phyloP scores from a whole-genome alignment of 2,329 filamentous ascomycete species.

The Scorias spongiosa region DNA sequence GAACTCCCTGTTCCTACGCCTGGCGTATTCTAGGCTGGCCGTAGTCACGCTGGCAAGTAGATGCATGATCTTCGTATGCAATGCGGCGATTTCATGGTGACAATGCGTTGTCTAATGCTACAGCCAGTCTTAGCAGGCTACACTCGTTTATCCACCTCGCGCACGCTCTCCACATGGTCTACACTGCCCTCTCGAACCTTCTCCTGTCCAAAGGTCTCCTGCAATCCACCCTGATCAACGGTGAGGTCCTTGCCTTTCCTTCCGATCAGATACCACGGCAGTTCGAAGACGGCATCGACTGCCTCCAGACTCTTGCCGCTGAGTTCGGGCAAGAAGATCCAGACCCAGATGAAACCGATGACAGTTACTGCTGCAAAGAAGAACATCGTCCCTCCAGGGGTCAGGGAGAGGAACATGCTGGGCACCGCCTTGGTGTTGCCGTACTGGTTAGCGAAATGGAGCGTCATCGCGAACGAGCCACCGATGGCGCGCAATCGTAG shows the following conservation, averaged over 20 bases:
- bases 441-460: slow-evolving; percentile 64
- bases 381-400: slow-evolving; percentile 56
- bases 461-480: slow-evolving; percentile 58
- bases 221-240: slow-evolving; percentile 8
- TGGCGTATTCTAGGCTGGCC: too few species aligned
- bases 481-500: slow-evolving; percentile 56
- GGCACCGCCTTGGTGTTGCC: slow-evolving; percentile 62
- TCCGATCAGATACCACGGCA: slow-evolving; percentile 67
- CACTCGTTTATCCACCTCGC: slow-evolving; percentile 3
- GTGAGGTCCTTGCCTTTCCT: slow-evolving; percentile 19
- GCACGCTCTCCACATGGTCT: slow-evolving; percentile 10
- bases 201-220: slow-evolving; percentile 11
- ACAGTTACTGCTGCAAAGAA: slow-evolving; percentile 57
- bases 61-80: too few species aligned
- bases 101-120: too few species aligned
- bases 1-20: too few species aligned
- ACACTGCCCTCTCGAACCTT: slow-evolving; percentile 9
- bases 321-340: slow-evolving; percentile 41
- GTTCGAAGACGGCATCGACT: slow-evolving; percentile 36
- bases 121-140: not conserved
- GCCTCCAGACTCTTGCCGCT: slow-evolving; percentile 39
- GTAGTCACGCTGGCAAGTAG: too few species aligned
- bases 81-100: too few species aligned
- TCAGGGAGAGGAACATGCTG: slow-evolving; percentile 51
- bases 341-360: slow-evolving; percentile 47